phyloP scores from a whole-genome alignment of 768 basidiomycete species.

The Trametes villosa region DNA sequence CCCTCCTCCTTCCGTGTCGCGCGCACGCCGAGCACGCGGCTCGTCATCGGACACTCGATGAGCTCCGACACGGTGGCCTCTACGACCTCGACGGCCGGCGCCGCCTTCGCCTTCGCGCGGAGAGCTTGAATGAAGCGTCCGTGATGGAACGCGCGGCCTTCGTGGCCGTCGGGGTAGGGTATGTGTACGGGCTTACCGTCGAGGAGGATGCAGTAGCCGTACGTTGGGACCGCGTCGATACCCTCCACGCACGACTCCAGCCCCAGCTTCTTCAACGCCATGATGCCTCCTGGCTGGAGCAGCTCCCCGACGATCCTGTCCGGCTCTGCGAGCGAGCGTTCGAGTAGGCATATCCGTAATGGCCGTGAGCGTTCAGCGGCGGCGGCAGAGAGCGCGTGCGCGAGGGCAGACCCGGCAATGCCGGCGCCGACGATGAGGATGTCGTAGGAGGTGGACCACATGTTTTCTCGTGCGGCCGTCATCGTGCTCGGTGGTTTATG shows the following conservation, averaged over 20 bases:
- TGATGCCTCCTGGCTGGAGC: conserved; percentile 90
- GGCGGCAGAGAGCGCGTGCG: conserved; percentile 76
- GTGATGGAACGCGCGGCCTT: conserved; percentile 93
- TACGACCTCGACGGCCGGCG: conserved; percentile 73
- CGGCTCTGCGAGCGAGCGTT: conserved; percentile 90
- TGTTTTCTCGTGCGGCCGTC: conserved; percentile 10
- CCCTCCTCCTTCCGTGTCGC: conserved; percentile 50
- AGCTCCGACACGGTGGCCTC: conserved; percentile 86
- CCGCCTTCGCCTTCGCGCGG: conserved; percentile 63
- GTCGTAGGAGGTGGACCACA: conserved; percentile 56
- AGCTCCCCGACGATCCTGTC: conserved; percentile 98
- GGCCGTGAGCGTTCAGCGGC: conserved; percentile 48
- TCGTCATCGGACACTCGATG: conserved; percentile 57
- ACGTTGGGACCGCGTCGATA: conserved; percentile 83
- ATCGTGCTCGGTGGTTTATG: conserved; percentile 13
- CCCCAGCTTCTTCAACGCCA: conserved; percentile 76
- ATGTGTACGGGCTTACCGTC: conserved; percentile 76
- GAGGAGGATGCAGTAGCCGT: conserved; percentile 86
- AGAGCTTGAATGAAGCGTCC: conserved; percentile 86
- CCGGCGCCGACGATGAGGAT: conserved; percentile 92
- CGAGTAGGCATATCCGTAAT: conserved; percentile 81
- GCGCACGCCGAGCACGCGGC: conserved; percentile 67
- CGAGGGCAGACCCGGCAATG: conserved; percentile 85
- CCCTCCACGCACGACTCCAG: conserved; percentile 75
- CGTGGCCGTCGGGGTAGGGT: conserved; percentile 75